Evolutionary conservation across 352 stramenopile species (phyloP), one percentile per base, ranked within the genome.

Genomic region (Detonula confervacea): DNA sequence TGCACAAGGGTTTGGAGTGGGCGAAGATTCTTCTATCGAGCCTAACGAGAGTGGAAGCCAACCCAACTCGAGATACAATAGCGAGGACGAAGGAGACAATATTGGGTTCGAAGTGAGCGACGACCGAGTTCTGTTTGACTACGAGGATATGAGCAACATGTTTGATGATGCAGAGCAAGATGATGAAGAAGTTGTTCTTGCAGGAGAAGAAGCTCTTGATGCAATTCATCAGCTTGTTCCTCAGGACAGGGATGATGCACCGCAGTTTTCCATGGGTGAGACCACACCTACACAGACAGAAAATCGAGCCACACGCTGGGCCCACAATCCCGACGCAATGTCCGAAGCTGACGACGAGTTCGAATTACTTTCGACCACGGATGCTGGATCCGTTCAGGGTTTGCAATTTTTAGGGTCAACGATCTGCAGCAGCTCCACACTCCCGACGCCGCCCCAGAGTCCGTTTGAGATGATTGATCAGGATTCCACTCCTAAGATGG

Each of bases 1-100:
- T 29, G 22, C 14, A 29, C 27, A 66, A 29, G 66, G 70, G 14
- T 86, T 81, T 68, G 77, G 77, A 51, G 55, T 68, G 20, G 77
- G 77, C 24, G 77, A 86, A 5, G 71, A 86, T 66, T 86, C 77
- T 16, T 86, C 77, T 27, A 66, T 75, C 0, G 77, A 81, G 25
- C 16, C 52, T 69, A 71, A 76, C 12, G 57, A 71, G 22, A 39
- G 64, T 30, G 63, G 66, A 27, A 46, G 37, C 39, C 5, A 57
- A 42, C 18, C 12, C 3, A 24, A 14, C 11, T 60, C 16, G 25
- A 51, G 27, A 33, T 47, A 33, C 14, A 20, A 67, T 63, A 42
- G 35, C 54, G 54, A 67, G 14, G 55, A 60, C 35, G 54, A 55
- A 57, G 49, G 55, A 20, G 47, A 55, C 39, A 30, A 20, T 49